Conservation (phyloP, 2,329 filamentous ascomycete species). For the Fusarium heterosporum region DNA sequence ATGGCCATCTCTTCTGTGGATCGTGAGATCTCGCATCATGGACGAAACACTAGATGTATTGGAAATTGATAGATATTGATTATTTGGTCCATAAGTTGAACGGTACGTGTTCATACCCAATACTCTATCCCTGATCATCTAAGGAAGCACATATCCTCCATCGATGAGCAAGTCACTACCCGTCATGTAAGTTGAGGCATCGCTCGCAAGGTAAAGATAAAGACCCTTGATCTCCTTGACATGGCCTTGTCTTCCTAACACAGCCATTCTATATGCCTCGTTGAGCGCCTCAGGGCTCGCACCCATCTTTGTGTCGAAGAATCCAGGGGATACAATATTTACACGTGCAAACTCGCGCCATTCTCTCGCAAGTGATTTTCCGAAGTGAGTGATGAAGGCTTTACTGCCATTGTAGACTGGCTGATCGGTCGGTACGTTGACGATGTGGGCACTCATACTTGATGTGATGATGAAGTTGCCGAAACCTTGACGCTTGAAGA, state of each 20-base stretch:
- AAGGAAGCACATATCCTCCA: slow-evolving; percentile 35
- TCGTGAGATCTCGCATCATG: no score
- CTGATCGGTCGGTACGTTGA: slow-evolving; percentile 64
- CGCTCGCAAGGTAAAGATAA: slow-evolving; percentile 65
- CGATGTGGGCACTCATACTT: slow-evolving; percentile 61
- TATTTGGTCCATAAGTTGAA: no score
- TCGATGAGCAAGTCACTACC: slow-evolving; percentile 35
- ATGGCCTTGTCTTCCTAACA: slow-evolving; percentile 67
- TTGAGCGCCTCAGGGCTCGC: slow-evolving; percentile 57
- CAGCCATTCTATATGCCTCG: slow-evolving; percentile 63
- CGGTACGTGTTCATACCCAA: background rate
- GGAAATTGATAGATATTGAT: no score
- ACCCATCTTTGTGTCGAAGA: slow-evolving; percentile 66
- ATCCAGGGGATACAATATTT: slow-evolving; percentile 61
- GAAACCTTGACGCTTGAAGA: slow-evolving; percentile 57
- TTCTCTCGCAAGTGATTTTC: slow-evolving; percentile 64
- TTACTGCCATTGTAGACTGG: slow-evolving; percentile 68
- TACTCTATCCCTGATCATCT: no score
- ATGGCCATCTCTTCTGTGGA: no score
- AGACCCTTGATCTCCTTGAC: slow-evolving; percentile 74
- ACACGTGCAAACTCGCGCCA: slow-evolving; percentile 68
- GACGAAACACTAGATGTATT: no score
- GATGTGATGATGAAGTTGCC: slow-evolving; percentile 65
- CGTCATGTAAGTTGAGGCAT: slow-evolving; percentile 52
- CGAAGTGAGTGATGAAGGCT: slow-evolving; percentile 65